These are phyloP conservation scores for Solanum hybrid DNA, from an alignment of 305 asterid species.

Conservation along the genomic window DNA sequence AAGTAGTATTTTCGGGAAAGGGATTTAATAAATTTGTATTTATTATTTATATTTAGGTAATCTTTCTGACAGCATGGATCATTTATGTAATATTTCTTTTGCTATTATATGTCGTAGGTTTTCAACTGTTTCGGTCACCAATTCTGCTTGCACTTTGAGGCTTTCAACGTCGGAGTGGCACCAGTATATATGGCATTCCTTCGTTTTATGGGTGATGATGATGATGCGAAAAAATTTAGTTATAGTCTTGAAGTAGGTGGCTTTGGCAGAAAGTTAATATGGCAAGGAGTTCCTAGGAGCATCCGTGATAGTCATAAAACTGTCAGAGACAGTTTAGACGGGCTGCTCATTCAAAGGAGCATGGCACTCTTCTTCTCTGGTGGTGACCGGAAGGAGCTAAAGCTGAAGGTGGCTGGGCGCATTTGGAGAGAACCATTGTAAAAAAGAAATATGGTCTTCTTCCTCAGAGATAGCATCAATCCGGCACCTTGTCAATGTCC, in stretches of 20 bases:
- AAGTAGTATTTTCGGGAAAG: neutral
- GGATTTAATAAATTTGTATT: neutral
- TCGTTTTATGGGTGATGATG: constrained; percentile 76
- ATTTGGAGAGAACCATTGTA: constrained; percentile 56
- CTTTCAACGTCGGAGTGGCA: constrained; percentile 51
- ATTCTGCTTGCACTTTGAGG: constrained; percentile 75
- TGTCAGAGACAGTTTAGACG: constrained; percentile 63
- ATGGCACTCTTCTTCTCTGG: constrained; percentile 67
- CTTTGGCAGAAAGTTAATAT: constrained; percentile 45
- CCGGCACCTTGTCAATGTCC: neutral
- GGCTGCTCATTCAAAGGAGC: constrained; percentile 54
- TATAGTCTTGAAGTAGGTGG: constrained; percentile 62
- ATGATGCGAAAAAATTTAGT: constrained; percentile 48
- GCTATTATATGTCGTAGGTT: constrained; percentile 28
- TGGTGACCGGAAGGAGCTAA: constrained; percentile 53
- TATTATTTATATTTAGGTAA: neutral
- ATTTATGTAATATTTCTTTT: neutral
- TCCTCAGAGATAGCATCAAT: neutral
- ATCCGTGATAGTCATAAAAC: constrained; percentile 54
- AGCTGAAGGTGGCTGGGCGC: constrained; percentile 65
- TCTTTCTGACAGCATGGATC: neutral
- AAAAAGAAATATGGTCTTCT: neutral
- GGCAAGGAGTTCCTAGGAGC: constrained; percentile 77
- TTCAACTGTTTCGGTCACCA: constrained; percentile 69
- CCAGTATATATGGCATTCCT: constrained; percentile 76